Evolutionary conservation across 768 basidiomycete genomes (phyloP), one percentile per base, ranked within the genome.

Genomic region (Mycena metata): DNA sequence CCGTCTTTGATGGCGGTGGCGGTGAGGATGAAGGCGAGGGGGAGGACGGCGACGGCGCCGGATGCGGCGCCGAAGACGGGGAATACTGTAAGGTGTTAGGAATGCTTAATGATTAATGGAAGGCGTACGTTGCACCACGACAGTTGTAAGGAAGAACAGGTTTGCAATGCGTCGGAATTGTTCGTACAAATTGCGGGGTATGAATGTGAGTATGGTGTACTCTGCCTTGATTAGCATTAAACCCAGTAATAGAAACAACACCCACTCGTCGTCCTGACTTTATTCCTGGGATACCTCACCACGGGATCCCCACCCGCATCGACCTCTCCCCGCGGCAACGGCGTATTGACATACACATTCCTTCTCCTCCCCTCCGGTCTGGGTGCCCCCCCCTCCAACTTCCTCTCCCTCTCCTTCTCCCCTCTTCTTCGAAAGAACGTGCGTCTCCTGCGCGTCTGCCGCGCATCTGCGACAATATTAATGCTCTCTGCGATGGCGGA

Each of bases 1-100:
- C 92, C 97, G 77, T 99, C 97, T 80, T 98, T 99, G 83, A 98
- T 87, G 4, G 92, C 96, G 17, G 97, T 98, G 56, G 97, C 92
- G 33, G 83, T 77, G 45, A 99, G 78, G 71, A 99, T 97, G 80
- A 96, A 94, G 43, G 93, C 82, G 9, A 98, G 85, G 0, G 97
- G 97, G 5, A 98, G 80, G 73, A 93, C 91, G 5, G 95, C 89
- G 66, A 95, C 89, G 49, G 91, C 86, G 1, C 95, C 91, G 2
- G 92, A 86, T 2, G 94, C 89, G 0, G 96, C 94, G 55, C 95
- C 97, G 76, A 99, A 99, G 36, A 98, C 81, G 62, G 96, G 88
- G 77, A 98, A 96, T 11, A 96, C 91, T 95, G 74, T 13, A 49
- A n/a, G 2, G 42, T 47, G 9, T 62, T 74, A 71, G 17, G 30